phyloP scores from a whole-genome alignment of 129 eudicot genomes.

The Lactuca saligna region DNA sequence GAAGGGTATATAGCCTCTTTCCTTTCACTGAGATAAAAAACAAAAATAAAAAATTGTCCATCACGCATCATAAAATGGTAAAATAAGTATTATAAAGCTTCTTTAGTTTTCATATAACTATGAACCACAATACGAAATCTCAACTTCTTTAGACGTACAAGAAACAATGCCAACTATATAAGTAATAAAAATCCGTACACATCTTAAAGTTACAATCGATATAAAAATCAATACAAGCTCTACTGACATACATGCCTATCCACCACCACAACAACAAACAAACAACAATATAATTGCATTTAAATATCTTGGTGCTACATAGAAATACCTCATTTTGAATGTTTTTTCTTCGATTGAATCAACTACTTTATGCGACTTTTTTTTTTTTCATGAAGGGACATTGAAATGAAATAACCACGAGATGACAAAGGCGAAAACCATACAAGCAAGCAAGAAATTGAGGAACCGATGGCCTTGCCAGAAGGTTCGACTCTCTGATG shows the following conservation, averaged over 20 bases:
- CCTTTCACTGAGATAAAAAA: neutral
- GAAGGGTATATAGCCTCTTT: neutral
- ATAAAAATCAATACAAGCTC: constrained; percentile 23
- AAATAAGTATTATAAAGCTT: too few species aligned
- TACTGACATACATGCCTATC: constrained; percentile 23
- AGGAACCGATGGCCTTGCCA: constrained; percentile 94
- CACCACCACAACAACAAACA: constrained; percentile 9
- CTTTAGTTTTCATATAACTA: too few species aligned
- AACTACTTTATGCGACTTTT: neutral
- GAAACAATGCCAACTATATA: neutral
- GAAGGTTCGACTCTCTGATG: constrained; percentile 50
- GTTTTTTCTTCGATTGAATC: constrained; percentile 13
- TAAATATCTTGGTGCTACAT: constrained; percentile 16
- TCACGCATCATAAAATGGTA: too few species aligned
- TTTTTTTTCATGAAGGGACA: constrained; percentile 43
- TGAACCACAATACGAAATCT: neutral
- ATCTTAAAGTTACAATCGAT: constrained; percentile 25
- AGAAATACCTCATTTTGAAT: constrained; percentile 19
- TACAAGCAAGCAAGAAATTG: constrained; percentile 87
- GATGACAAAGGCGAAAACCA: constrained; percentile 97
- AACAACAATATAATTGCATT: constrained; percentile 19
- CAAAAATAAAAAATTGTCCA: too few species aligned
- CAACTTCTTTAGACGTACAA: neutral
- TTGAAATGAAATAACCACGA: constrained; percentile 97
- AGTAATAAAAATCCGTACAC: constrained; percentile 29